Evolutionary conservation across 2,329 filamentous ascomycete genomes (phyloP), one percentile per base, ranked within the genome.

Genomic region (Exophiala xenobiotica): DNA sequence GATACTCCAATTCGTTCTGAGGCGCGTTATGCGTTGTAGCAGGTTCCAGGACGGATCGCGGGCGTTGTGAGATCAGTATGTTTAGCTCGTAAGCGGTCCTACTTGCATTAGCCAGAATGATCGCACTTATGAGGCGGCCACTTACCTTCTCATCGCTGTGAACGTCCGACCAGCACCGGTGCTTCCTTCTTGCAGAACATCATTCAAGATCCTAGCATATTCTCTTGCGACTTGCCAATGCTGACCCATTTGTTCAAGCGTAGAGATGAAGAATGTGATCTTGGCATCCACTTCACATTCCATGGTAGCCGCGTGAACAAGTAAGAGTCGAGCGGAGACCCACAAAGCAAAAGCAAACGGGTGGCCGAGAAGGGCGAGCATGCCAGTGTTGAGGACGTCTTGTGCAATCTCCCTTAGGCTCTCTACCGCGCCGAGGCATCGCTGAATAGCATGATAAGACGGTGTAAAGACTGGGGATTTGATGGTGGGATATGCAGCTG

Each of bases 401-500:
- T 87, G 85, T 53, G 86, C 86, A 1, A 96, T 77, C 0, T 86
- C 83, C 22, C 86, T 83, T 51, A 96, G 89, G 63, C 87, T 88
- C 65, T 91, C 86, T 8, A 95, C 90, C 1, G 91, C 90, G 3
- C 81, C 80, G 52, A 91, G 83, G 63, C 91, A 96, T 31, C 88
- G 79, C 66, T 95, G 89, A 43, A 84, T 87, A 23, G 91, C 91
- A 62, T 85, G 88, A 67, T 89, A 95, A 0, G 88, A 95, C 0
- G 90, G 54, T 0, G 88, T 91, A 71, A 96, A 96, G 45, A 95
- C 92, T 12, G 87, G 85, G 1, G 89, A 95, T 24, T 89, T 81
- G 3, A 88, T 93, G 3, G 90, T 95, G 1, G 91, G 91, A 68
- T 96, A 96, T 1, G 90, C 91, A 4, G 91, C 90, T 1, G 90